Conservation (phyloP, 805 yeast genomes). For the Saturnispora bothae region DNA sequence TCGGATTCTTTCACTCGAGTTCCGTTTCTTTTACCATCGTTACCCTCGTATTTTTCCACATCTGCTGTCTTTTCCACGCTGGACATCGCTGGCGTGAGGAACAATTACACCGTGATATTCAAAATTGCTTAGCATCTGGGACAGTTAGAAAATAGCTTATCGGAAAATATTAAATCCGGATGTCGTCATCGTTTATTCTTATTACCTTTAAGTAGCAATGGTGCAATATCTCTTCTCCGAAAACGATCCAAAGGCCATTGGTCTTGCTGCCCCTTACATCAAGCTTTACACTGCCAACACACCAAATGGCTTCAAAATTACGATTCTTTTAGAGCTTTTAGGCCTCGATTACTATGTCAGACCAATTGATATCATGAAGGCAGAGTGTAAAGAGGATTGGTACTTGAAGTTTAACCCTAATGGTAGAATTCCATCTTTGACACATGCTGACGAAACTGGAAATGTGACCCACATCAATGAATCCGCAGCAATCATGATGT, state of each 20-base stretch:
- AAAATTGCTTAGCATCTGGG: no score
- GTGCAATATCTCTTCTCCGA: slow-evolving; percentile 25
- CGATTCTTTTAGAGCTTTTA: slow-evolving; percentile 32
- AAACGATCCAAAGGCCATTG: slow-evolving; percentile 26
- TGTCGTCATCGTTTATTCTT: no score
- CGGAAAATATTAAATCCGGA: no score
- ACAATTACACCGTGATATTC: no score
- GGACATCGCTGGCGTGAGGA: no score
- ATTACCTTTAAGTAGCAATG: slow-evolving; percentile 17
- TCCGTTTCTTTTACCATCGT: no score
- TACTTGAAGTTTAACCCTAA: slow-evolving; percentile 48
- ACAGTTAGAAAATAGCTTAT: no score
- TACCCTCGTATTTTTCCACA: no score
- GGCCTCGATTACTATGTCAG: slow-evolving; percentile 33
- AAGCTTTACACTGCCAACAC: slow-evolving; percentile 34
- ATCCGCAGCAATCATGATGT: slow-evolving; percentile 51
- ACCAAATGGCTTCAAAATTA: slow-evolving; percentile 36
- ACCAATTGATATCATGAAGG: slow-evolving; percentile 30
- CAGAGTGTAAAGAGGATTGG: slow-evolving; percentile 47
- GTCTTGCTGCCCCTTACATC: slow-evolving; percentile 31
- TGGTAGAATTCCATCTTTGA: slow-evolving; percentile 52
- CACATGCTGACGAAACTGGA: slow-evolving; percentile 32
- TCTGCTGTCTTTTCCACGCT: no score
- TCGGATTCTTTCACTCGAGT: no score
- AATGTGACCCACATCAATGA: slow-evolving; percentile 39